Evolutionary conservation across 2,329 filamentous ascomycete genomes (phyloP).

Genomic region (Gaeumannomyces sp.): DNA sequence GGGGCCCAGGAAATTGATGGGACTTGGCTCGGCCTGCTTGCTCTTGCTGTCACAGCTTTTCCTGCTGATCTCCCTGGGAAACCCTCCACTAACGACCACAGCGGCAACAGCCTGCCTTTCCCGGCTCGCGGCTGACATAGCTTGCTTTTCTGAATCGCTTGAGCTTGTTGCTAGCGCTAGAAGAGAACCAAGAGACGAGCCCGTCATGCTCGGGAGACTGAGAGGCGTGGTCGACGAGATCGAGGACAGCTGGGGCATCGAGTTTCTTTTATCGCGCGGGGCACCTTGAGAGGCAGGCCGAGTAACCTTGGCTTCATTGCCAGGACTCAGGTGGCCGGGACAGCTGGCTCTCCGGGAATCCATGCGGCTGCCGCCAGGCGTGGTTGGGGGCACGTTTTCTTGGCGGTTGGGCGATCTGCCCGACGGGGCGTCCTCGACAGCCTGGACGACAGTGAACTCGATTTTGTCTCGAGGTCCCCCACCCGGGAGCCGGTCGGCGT

Average conservation of each 20-base stretch:
- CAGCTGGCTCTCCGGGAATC: conserved; percentile 13
- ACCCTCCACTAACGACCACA: conserved; percentile 5
- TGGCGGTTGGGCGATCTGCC: background rate
- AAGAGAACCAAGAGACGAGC: conserved; percentile 16
- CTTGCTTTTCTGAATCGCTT: background rate
- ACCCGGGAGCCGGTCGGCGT: conserved; percentile 25
- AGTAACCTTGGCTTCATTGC: background rate
- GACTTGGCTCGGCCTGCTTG: background rate
- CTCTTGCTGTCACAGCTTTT: background rate
- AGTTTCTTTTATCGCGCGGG: conserved; percentile 13
- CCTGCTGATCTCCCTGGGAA: conserved; percentile 6
- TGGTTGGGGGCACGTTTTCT: background rate
- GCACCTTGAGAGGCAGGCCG: background rate
- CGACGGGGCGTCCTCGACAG: conserved; percentile 10
- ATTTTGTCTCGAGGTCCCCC: conserved; percentile 43
- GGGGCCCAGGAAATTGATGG: background rate
- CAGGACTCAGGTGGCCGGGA: conserved; percentile 10
- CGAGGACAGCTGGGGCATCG: conserved; percentile 16
- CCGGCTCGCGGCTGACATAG: background rate
- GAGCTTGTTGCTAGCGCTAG: conserved; percentile 10
- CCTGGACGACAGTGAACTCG: conserved; percentile 34
- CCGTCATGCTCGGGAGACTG: conserved; percentile 13
- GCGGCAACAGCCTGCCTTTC: conserved; percentile 8
- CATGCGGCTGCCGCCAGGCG: background rate
- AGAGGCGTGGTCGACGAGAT: conserved; percentile 14